Percentiles rank a stretch among this genome's conserved stretches.
Evolutionary conservation across 1,284 basidiomycete species (phyloP).

Genomic region (Cerioporus squamosus): DNA sequence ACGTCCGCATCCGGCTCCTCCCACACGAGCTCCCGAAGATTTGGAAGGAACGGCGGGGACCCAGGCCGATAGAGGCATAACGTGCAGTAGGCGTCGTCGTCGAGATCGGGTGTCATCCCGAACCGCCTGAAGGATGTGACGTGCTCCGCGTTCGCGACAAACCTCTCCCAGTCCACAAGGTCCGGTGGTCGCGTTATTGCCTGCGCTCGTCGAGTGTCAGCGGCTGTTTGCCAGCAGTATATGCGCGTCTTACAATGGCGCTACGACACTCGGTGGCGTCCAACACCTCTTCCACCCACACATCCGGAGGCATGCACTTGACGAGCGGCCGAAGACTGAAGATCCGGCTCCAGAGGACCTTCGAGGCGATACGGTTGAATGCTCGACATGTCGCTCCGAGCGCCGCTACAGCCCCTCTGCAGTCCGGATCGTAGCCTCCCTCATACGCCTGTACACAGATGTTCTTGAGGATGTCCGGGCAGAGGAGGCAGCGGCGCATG

Average conservation of each 20-base stretch:
- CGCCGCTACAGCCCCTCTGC: slow-evolving; percentile 16
- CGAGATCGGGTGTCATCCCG: slow-evolving; percentile 18
- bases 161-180: slow-evolving; percentile 17
- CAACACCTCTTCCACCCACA: slow-evolving; percentile 13
- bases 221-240: background rate
- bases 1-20: slow-evolving; percentile 25
- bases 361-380: slow-evolving; percentile 14
- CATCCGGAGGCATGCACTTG: slow-evolving; percentile 21
- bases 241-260: slow-evolving; percentile 13
- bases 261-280: slow-evolving; percentile 6
- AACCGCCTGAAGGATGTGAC: slow-evolving; percentile 24
- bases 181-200: slow-evolving; percentile 20
- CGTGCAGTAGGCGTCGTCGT: slow-evolving; percentile 22
- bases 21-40: slow-evolving; percentile 22
- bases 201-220: slow-evolving; percentile 6
- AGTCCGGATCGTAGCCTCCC: slow-evolving; percentile 21
- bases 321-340: slow-evolving; percentile 23
- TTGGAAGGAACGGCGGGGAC: slow-evolving; percentile 12
- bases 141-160: slow-evolving; percentile 9
- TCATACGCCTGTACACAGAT: slow-evolving; percentile 23
- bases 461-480: slow-evolving; percentile 14
- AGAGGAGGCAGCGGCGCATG: slow-evolving; percentile 10
- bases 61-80: slow-evolving; percentile 20
- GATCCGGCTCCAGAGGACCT: slow-evolving; percentile 22
- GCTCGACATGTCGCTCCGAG: slow-evolving; percentile 14